Evolutionary conservation across 108 stramenopile species (phyloP).

Genomic region (Cyclostephanos invisitatus): DNA sequence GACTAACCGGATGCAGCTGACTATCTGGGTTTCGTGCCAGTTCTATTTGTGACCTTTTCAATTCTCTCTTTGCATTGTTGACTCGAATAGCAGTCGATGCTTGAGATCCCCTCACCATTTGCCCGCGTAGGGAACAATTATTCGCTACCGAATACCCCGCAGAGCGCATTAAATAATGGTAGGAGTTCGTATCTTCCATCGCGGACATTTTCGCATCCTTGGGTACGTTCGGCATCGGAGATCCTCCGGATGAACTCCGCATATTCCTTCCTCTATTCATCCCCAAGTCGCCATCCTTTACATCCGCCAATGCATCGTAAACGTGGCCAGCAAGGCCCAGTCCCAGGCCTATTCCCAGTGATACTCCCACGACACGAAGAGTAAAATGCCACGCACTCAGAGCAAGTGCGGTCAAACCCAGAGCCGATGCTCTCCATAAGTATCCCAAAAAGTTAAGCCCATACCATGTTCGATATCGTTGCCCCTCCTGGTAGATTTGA

Average conservation of each 20-base stretch:
- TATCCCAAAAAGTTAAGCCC: neutral
- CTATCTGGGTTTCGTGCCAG: neutral
- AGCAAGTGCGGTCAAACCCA: slow-evolving; percentile 11
- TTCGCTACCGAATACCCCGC: slow-evolving; percentile 42
- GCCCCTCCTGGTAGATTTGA: slow-evolving; percentile 3
- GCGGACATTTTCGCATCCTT: neutral
- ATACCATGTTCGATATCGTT: neutral
- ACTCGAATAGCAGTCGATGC: slow-evolving; percentile 13
- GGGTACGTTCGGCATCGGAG: slow-evolving; percentile 3
- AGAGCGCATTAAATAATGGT: slow-evolving; percentile 33
- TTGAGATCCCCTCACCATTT: slow-evolving; percentile 47
- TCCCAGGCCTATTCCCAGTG: slow-evolving; percentile 74
- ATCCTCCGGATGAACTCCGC: slow-evolving; percentile 11
- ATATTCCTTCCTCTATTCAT: slow-evolving; percentile 1
- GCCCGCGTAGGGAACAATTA: slow-evolving; percentile 31
- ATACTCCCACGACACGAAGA: slow-evolving; percentile 46
- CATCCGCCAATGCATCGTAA: slow-evolving; percentile 57
- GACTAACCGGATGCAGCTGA: neutral
- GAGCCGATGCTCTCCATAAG: neutral
- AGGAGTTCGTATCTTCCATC: slow-evolving; percentile 42
- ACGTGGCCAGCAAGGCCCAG: slow-evolving; percentile 75
- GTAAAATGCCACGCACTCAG: slow-evolving; percentile 22
- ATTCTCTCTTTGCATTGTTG: slow-evolving; percentile 16
- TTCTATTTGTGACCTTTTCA: neutral
- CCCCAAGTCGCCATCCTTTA: slow-evolving; percentile 20